phyloP scores from a whole-genome alignment of 2,329 filamentous ascomycete genomes.

The Fusarium annulatum region DNA sequence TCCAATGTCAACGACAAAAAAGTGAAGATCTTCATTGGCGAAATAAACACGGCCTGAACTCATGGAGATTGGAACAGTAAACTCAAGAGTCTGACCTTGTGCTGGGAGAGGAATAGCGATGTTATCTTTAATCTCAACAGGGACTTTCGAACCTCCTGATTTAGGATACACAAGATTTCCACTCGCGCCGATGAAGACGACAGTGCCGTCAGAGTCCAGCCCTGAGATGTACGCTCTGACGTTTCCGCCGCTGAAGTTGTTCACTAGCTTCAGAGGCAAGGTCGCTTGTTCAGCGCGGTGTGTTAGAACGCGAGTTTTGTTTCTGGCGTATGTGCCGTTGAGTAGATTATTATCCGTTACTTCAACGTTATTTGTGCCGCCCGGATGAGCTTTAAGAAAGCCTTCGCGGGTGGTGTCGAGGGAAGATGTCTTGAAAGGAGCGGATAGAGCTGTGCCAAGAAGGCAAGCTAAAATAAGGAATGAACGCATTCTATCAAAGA shows the following conservation, averaged over 20 bases:
- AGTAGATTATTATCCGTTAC: slow-evolving; percentile 54
- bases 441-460: slow-evolving; percentile 29
- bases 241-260: slow-evolving; percentile 54
- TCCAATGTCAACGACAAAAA: slow-evolving; percentile 53
- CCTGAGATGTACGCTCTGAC: slow-evolving; percentile 61
- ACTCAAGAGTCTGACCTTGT: slow-evolving; percentile 50
- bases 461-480: slow-evolving; percentile 38
- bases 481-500: slow-evolving; percentile 40
- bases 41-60: slow-evolving; percentile 59
- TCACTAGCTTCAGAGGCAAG: slow-evolving; percentile 53
- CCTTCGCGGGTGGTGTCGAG: slow-evolving; percentile 29
- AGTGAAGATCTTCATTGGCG: slow-evolving; percentile 54
- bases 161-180: slow-evolving; percentile 57
- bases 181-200: slow-evolving; percentile 58
- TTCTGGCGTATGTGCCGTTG: slow-evolving; percentile 50
- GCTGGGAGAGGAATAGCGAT: slow-evolving; percentile 57
- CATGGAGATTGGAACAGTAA: slow-evolving; percentile 56
- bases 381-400: slow-evolving; percentile 49
- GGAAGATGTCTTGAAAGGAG: slow-evolving; percentile 16
- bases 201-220: slow-evolving; percentile 51
- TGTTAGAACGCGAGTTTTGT: slow-evolving; percentile 9
- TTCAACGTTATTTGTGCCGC: slow-evolving; percentile 47
- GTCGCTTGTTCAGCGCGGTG: slow-evolving; percentile 8
- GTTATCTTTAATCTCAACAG: slow-evolving; percentile 52
- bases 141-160: slow-evolving; percentile 49